A percentile compares a stretch with the other conserved stretches of the same genome.
These are phyloP conservation scores for Xylaria sp. DNA, from an alignment of 2,329 filamentous ascomycete species.

Conservation along the genomic window DNA sequence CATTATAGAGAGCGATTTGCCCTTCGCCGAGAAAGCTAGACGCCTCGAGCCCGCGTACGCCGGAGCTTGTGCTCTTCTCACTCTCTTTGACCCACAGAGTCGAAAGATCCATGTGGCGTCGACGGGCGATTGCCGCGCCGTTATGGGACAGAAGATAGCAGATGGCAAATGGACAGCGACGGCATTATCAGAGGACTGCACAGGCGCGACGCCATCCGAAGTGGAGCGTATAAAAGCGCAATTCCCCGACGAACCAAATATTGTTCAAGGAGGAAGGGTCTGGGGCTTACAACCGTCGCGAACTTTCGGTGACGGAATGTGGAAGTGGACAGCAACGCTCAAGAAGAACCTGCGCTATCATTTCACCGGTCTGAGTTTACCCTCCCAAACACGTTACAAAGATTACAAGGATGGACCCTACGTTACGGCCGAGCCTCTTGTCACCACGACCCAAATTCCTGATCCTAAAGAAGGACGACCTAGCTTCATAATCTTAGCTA, in stretches of 20 bases:
- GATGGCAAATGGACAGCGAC: conserved; percentile 61
- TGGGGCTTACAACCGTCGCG: conserved; percentile 70
- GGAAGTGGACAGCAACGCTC: conserved; percentile 70
- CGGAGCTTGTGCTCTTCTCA: conserved; percentile 54
- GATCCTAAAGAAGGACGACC: conserved; percentile 49
- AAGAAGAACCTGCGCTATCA: conserved; percentile 56
- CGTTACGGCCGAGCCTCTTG: conserved; percentile 72
- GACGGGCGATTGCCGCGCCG: conserved; percentile 66
- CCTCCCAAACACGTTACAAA: conserved; percentile 55
- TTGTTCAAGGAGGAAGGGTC: conserved; percentile 68
- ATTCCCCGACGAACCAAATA: conserved; percentile 70
- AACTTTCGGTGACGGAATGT: conserved; percentile 74
- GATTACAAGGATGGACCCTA: conserved; percentile 69
- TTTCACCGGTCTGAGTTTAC: conserved; percentile 57
- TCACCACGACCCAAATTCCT: conserved; percentile 66
- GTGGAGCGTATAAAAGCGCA: conserved; percentile 62
- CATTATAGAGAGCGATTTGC: conserved; percentile 47
- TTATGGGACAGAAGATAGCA: conserved; percentile 51
- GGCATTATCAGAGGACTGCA: conserved; percentile 72
- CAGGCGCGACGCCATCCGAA: conserved; percentile 70
- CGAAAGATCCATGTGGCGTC: conserved; percentile 70
- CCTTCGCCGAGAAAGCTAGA: conserved; percentile 46
- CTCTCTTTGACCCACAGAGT: conserved; percentile 66
- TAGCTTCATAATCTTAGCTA: conserved; percentile 73
- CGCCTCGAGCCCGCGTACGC: conserved; percentile 47